Percentiles rank a stretch among this genome's conserved stretches.
Evolutionary conservation across 371 early-diverging fungal species (phyloP).

Genomic region (Cokeromyces recurvatus): DNA sequence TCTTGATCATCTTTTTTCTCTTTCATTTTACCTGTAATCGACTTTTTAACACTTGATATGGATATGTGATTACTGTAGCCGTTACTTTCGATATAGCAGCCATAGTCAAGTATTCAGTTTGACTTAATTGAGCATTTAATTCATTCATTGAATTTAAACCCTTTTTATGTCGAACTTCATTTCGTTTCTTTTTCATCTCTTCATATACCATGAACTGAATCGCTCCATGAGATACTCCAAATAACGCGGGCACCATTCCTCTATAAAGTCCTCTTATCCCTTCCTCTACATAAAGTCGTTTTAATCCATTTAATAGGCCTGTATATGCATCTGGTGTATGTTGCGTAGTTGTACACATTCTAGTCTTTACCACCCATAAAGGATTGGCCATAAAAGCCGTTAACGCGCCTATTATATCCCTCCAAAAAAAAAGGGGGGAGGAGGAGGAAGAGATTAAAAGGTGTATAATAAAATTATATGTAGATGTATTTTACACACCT

Average conservation of each 20-base stretch:
- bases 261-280: conserved; percentile 84
- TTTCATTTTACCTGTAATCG: conserved; percentile 69
- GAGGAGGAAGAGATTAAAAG: too few species aligned
- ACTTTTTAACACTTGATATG: conserved; percentile 90
- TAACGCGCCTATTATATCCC: conserved; percentile 55
- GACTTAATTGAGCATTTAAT: conserved; percentile 43
- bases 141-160: conserved; percentile 28
- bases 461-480: too few species aligned
- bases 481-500: too few species aligned
- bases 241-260: conserved; percentile 84
- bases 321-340: conserved; percentile 69
- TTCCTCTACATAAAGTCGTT: conserved; percentile 61
- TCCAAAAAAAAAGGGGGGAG: too few species aligned
- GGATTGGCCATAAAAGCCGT: conserved; percentile 88
- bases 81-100: conserved; percentile 84
- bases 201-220: conserved; percentile 97
- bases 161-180: conserved; percentile 27
- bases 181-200: conserved; percentile 80
- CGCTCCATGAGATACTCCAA: conserved; percentile 93
- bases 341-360: conserved; percentile 79
- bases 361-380: conserved; percentile 92
- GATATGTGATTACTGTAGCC: conserved; percentile 89
- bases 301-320: conserved; percentile 69
- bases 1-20: neutral
- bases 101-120: conserved; percentile 79